A percentile compares a stretch with the other conserved stretches of the same genome.
Evolutionary conservation across 257 asterid genomes (phyloP).

Genomic region (Przewalskia tangutica): DNA sequence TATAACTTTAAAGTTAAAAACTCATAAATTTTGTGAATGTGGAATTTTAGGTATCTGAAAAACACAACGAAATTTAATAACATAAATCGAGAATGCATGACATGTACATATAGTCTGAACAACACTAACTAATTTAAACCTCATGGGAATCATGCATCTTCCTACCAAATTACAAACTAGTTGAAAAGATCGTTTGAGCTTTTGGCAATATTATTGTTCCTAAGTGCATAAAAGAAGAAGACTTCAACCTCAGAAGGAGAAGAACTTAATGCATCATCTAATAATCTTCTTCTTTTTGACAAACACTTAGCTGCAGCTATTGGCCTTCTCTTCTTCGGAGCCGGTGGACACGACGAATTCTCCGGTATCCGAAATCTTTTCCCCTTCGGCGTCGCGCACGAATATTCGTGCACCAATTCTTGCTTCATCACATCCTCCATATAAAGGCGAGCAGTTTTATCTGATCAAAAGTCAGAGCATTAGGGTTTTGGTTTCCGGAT

Average conservation of each 20-base stretch:
- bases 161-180: background rate
- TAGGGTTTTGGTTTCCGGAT: background rate
- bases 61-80: background rate
- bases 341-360: slow-evolving; percentile 32
- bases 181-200: slow-evolving; percentile 1
- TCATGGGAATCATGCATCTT: background rate
- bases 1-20: background rate
- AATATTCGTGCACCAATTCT: background rate
- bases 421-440: background rate
- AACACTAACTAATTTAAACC: background rate
- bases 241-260: slow-evolving; percentile 39
- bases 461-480: background rate
- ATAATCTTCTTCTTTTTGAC: slow-evolving; percentile 19
- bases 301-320: background rate
- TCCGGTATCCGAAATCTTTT: slow-evolving; percentile 32
- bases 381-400: slow-evolving; percentile 38
- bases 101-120: background rate
- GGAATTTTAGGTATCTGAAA: background rate
- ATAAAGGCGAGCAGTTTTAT: background rate
- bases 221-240: slow-evolving; percentile 31
- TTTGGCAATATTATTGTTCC: background rate
- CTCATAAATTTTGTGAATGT: background rate
- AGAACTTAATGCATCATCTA: slow-evolving; percentile 8
- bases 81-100: background rate
- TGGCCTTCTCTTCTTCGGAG: slow-evolving; percentile 46